These are phyloP conservation scores for Phialophora expanda DNA, from an alignment of 2,329 filamentous ascomycete genomes.

Conservation along the genomic window DNA sequence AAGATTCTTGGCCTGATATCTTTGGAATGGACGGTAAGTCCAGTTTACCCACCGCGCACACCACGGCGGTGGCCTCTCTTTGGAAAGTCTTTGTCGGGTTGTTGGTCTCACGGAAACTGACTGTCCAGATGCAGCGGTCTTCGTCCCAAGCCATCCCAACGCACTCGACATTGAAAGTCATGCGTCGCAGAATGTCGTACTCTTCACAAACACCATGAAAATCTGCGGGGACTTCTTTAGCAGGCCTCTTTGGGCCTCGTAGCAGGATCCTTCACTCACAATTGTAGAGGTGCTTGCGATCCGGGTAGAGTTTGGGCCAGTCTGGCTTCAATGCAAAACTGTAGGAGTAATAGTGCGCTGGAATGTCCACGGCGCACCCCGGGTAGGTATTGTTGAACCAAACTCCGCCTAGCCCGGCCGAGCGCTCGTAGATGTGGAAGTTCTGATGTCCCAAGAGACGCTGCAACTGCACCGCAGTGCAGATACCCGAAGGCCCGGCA, in stretches of 20 bases:
- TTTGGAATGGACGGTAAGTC: constrained; percentile 38
- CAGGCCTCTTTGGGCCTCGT: too few species aligned
- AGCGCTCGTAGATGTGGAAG: neutral
- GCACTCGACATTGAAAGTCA: constrained; percentile 45
- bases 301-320: neutral
- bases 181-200: neutral
- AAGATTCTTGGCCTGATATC: constrained; percentile 37
- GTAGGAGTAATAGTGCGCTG: neutral
- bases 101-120: too few species aligned
- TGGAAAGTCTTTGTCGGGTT: constrained; percentile 48
- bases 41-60: too few species aligned
- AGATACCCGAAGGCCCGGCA: neutral
- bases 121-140: too few species aligned
- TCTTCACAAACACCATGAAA: neutral
- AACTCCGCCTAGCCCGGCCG: neutral
- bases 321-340: neutral
- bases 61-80: too few species aligned
- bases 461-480: neutral
- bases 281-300: too few species aligned
- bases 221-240: neutral
- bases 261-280: too few species aligned
- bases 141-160: too few species aligned
- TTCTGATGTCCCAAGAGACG: neutral
- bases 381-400: constrained; percentile 1
- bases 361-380: neutral